A percentile compares a stretch with the other conserved stretches of the same genome.
Evolutionary conservation across 2,329 filamentous ascomycete genomes (phyloP).

Genomic region (Sporothrix phasma): DNA sequence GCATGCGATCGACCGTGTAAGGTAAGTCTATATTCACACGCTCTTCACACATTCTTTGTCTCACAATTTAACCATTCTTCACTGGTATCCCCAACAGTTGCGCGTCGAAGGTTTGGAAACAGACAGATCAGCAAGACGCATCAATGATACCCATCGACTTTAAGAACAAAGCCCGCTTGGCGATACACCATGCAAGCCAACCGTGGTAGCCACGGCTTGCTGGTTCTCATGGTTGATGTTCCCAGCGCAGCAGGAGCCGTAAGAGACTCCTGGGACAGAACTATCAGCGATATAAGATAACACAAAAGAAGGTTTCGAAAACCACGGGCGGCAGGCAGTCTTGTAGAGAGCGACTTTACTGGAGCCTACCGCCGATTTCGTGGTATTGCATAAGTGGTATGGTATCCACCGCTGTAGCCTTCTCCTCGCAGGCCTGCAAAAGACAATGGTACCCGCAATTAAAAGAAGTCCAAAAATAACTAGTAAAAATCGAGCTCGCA

Average conservation of each 20-base stretch:
- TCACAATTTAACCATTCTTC: not conserved
- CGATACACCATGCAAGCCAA: not conserved
- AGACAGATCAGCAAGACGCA: not conserved
- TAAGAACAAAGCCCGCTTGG: not conserved
- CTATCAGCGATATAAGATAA: no score
- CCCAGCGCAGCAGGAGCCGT: not conserved
- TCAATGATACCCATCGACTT: not conserved
- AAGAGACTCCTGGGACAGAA: no score
- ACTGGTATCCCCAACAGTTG: not conserved
- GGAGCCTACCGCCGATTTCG: no score
- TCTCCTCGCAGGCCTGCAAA: constrained; percentile 4
- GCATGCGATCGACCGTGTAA: constrained; percentile 10
- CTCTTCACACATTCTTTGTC: not conserved
- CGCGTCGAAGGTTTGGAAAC: not conserved
- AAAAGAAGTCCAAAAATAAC: constrained; percentile 4
- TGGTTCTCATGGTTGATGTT: not conserved
- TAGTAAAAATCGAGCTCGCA: not conserved
- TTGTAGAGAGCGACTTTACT: no score
- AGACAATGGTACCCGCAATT: not conserved
- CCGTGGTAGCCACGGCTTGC: not conserved
- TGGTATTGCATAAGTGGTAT: no score
- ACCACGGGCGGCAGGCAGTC: no score
- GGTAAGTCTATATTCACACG: not conserved
- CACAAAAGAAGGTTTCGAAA: no score
- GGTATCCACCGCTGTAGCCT: constrained; percentile 5